Evolutionary conservation across 352 stramenopile genomes (phyloP).

Genomic region (Globisporangium nodosum): DNA sequence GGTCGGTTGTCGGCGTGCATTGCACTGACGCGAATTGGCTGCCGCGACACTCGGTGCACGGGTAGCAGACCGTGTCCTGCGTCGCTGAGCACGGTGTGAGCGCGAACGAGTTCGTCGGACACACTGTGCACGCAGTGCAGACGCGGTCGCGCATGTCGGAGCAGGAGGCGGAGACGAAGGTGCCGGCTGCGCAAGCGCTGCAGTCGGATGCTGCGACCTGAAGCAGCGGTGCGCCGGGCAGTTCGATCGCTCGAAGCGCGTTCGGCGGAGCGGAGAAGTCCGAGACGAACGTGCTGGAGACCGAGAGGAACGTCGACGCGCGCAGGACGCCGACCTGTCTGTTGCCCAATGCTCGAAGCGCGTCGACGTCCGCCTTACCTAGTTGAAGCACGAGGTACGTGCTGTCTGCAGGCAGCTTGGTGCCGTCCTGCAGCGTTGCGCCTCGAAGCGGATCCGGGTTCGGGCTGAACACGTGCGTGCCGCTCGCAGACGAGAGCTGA

Average conservation of each 20-base stretch:
- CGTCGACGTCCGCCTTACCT: conserved; percentile 26
- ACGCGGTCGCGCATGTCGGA: conserved; percentile 54
- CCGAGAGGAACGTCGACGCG: conserved; percentile 44
- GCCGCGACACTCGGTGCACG: conserved; percentile 58
- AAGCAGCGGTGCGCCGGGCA: conserved; percentile 17
- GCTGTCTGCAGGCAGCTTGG: conserved; percentile 45
- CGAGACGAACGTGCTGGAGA: conserved; percentile 27
- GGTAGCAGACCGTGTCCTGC: conserved; percentile 62
- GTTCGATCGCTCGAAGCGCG: conserved; percentile 18
- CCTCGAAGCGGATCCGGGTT: conserved; percentile 43
- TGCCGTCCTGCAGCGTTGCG: conserved; percentile 31
- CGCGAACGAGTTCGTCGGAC: conserved; percentile 51
- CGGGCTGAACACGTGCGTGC: conserved; percentile 38
- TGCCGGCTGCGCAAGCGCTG: conserved; percentile 31
- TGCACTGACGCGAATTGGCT: conserved; percentile 33
- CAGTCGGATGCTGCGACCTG: conserved; percentile 44
- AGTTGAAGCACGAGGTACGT: conserved; percentile 64
- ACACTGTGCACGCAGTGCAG: conserved; percentile 51
- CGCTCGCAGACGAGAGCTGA: conserved; percentile 24
- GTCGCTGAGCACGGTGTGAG: conserved; percentile 36
- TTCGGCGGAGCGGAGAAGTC: conserved; percentile 47
- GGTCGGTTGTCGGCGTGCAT: conserved; percentile 52
- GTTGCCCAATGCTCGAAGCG: conserved; percentile 30
- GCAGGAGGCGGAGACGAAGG: conserved; percentile 49
- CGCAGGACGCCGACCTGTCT: conserved; percentile 40